These are phyloP conservation scores for Fusarium domesticum DNA, from an alignment of 2,329 filamentous ascomycete species.

Conservation along the genomic window DNA sequence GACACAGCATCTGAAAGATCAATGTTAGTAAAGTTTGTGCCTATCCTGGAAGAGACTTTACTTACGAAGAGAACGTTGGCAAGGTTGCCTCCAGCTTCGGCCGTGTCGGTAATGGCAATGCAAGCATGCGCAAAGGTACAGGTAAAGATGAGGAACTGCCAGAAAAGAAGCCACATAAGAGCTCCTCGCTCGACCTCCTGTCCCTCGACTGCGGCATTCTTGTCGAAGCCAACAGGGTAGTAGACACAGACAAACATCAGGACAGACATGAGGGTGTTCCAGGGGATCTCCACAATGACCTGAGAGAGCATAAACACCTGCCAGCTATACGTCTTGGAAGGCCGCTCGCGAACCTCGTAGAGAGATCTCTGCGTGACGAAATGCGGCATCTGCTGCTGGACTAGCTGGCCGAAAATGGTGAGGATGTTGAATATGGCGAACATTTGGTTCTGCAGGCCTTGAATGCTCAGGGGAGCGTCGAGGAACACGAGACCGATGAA, in stretches of 20 bases:
- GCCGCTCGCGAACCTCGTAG: slow-evolving; percentile 82
- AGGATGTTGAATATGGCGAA: slow-evolving; percentile 82
- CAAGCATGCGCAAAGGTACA: slow-evolving; percentile 65
- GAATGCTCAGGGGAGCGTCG: slow-evolving; percentile 64
- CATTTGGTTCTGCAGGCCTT: slow-evolving; percentile 84
- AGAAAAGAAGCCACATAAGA: slow-evolving; percentile 65
- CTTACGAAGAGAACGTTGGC: slow-evolving; percentile 58
- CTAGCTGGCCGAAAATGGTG: slow-evolving; percentile 76
- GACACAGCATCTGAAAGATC: slow-evolving; percentile 44
- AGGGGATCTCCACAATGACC: slow-evolving; percentile 80
- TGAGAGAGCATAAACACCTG: slow-evolving; percentile 80
- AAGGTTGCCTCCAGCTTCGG: slow-evolving; percentile 66
- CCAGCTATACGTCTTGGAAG: slow-evolving; percentile 82
- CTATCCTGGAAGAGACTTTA: background rate
- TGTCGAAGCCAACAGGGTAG: slow-evolving; percentile 76
- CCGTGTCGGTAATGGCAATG: slow-evolving; percentile 61
- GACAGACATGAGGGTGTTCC: slow-evolving; percentile 72
- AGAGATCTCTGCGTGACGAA: slow-evolving; percentile 78
- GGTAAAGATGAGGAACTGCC: slow-evolving; percentile 64
- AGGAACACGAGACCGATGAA: slow-evolving; percentile 84
- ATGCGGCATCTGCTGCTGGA: slow-evolving; percentile 78
- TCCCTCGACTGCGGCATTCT: slow-evolving; percentile 51
- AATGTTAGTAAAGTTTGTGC: background rate
- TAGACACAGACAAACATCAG: slow-evolving; percentile 80
- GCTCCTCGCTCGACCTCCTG: slow-evolving; percentile 51